Base-by-base conservation (phyloP, 2,329 filamentous ascomycete genomes). In the Phialophora verrucosa region DNA sequence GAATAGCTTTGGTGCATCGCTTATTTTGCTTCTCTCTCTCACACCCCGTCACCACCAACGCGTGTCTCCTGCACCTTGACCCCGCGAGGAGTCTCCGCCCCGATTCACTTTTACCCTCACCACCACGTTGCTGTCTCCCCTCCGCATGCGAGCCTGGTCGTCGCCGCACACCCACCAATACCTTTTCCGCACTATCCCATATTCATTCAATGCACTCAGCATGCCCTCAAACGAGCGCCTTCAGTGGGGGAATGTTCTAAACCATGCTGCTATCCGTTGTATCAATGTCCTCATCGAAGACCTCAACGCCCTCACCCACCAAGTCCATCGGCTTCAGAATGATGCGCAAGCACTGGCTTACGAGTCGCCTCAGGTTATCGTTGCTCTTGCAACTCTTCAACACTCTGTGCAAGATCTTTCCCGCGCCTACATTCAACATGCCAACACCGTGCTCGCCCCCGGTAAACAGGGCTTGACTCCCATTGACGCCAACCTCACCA, bases 371-470 rank as follows among this genome's bases (percentile, higher is more conserved):
- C 76, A 94, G 91, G 88, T 94, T 71, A 87, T 91, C 73, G 85
- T 91, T 75, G 88, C 91, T 63, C 88, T 96, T 71, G 88, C 90
- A 70, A 91, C 90, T 65, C 90, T 97, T 59, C 88, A 93, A 75
- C 88, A 89, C 67, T 86, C 92, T 49, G 88, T 97, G 76, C 89
- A 91, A 75, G 89, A 89, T 66, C 89, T 96, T 73, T 90, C 91
- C 70, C 86, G 88, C 74, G 91, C 93, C 73, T 97, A 96, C 80
- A 87, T 96, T 75, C 90, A 92, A 76, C 92, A 97, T 83, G 93
- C 91, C 73, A 92, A 93, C 78, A 88, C 92, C 7, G 87, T 96
- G 56, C 86, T 97, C 29, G 89, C 89, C 50, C 72, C 88, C 85
- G 81, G 84, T 80, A 73, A 77, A 64, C 76, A 81, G 31, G 76